These are phyloP conservation scores for Candida ficus DNA, from an alignment of 805 yeast species.

Conservation along the genomic window DNA sequence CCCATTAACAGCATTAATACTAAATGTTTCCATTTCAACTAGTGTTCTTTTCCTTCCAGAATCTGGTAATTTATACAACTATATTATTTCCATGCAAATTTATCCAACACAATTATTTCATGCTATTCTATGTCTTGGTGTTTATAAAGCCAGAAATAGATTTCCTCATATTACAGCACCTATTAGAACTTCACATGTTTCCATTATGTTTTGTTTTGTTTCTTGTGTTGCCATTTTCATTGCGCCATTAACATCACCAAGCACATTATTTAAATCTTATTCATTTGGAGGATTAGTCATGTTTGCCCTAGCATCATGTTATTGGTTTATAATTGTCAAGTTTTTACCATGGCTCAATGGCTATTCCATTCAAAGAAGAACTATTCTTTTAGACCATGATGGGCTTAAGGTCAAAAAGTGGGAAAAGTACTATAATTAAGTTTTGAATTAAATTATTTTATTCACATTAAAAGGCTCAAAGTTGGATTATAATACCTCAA, in stretches of 20 bases:
- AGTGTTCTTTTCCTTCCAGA: slow-evolving; percentile 29
- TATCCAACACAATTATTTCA: slow-evolving; percentile 44
- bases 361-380: slow-evolving; percentile 7
- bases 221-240: slow-evolving; percentile 8
- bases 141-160: slow-evolving; percentile 45
- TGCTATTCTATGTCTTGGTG: slow-evolving; percentile 48
- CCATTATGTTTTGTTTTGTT: slow-evolving; percentile 10
- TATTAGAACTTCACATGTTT: slow-evolving; percentile 39
- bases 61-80: slow-evolving; percentile 31
- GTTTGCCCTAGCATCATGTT: slow-evolving; percentile 37
- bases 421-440: slow-evolving; percentile 4
- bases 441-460: no score
- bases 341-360: slow-evolving; percentile 14
- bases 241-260: slow-evolving; percentile 13
- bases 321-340: slow-evolving; percentile 11
- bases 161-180: slow-evolving; percentile 43
- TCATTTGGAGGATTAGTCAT: slow-evolving; percentile 36
- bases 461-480: no score
- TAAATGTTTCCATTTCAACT: slow-evolving; percentile 28
- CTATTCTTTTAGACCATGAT: slow-evolving; percentile 6
- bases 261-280: slow-evolving; percentile 8
- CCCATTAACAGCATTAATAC: slow-evolving; percentile 43
- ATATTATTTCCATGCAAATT: slow-evolving; percentile 39
- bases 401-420: slow-evolving; percentile 10
- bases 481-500: no score